These are phyloP conservation scores for Scenedesmus sp. DNA, from an alignment of 163 green algal species.

Conservation along the genomic window DNA sequence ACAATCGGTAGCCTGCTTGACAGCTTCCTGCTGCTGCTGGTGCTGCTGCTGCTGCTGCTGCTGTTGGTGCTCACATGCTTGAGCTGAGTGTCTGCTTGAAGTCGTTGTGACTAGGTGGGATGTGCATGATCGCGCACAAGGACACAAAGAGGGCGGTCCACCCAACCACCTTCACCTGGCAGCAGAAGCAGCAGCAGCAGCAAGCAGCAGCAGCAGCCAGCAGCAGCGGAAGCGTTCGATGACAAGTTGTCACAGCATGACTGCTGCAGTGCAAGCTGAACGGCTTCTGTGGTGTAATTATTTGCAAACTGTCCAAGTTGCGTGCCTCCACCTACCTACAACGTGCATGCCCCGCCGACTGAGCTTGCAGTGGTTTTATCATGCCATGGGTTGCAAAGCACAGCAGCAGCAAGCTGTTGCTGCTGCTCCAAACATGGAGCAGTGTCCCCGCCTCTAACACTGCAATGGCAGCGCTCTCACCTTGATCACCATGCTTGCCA, in stretches of 20 bases:
- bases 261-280: background rate
- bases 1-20: background rate
- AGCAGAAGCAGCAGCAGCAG: background rate
- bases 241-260: background rate
- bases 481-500: background rate
- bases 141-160: constrained; percentile 28
- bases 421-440: too few species aligned
- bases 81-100: constrained; percentile 21
- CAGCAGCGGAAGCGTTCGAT: too few species aligned
- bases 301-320: too few species aligned
- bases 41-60: background rate
- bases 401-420: background rate
- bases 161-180: constrained; percentile 17
- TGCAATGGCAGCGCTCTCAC: background rate
- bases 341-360: too few species aligned
- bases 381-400: too few species aligned
- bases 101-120: background rate
- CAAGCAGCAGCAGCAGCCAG: background rate
- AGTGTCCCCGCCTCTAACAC: too few species aligned
- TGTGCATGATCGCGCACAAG: constrained; percentile 12
- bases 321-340: too few species aligned
- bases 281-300: too few species aligned
- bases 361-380: too few species aligned
- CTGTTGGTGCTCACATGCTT: background rate
- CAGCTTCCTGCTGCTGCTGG: background rate